phyloP scores from a whole-genome alignment of 1,139 yeast species.

The Torulaspora globosa region DNA sequence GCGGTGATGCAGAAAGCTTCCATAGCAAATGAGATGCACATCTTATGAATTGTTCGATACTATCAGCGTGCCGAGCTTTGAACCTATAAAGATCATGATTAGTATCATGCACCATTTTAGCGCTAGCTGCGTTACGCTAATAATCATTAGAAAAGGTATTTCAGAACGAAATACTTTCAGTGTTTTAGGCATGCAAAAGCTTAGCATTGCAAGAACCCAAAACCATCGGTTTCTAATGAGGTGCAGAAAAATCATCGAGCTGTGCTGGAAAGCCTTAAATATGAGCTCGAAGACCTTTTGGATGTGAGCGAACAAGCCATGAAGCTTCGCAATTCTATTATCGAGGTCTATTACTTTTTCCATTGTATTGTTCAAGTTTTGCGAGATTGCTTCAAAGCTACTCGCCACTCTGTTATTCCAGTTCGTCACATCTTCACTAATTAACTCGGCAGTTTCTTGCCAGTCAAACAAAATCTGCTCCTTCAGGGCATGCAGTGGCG shows the following conservation, averaged over 20 bases:
- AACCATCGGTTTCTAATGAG: constrained; percentile 1
- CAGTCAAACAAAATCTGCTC: constrained; percentile 16
- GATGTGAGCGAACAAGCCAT: background rate
- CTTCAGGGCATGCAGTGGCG: constrained; percentile 10
- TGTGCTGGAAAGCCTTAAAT: background rate
- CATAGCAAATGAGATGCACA: background rate
- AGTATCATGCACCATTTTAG: constrained; percentile 10
- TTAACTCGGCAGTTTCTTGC: constrained; percentile 10
- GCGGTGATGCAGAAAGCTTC: constrained; percentile 4
- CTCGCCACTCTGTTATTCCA: constrained; percentile 16
- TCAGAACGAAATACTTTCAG: background rate
- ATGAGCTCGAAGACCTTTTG: constrained; percentile 1
- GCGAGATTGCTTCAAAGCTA: constrained; percentile 14
- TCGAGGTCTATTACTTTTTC: constrained; percentile 17
- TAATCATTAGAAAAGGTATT: background rate
- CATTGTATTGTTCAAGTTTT: constrained; percentile 15
- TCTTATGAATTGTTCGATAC: constrained; percentile 3
- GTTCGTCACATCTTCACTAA: constrained; percentile 13
- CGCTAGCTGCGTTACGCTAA: background rate
- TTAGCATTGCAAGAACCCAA: constrained; percentile 6
- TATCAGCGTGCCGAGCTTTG: constrained; percentile 10
- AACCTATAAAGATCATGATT: constrained; percentile 14
- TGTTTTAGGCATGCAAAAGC: constrained; percentile 1
- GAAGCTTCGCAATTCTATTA: constrained; percentile 8
- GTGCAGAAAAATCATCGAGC: constrained; percentile 1